phyloP scores from a whole-genome alignment of 169 alveolate genomes.

The Toxoplasma gondii region DNA sequence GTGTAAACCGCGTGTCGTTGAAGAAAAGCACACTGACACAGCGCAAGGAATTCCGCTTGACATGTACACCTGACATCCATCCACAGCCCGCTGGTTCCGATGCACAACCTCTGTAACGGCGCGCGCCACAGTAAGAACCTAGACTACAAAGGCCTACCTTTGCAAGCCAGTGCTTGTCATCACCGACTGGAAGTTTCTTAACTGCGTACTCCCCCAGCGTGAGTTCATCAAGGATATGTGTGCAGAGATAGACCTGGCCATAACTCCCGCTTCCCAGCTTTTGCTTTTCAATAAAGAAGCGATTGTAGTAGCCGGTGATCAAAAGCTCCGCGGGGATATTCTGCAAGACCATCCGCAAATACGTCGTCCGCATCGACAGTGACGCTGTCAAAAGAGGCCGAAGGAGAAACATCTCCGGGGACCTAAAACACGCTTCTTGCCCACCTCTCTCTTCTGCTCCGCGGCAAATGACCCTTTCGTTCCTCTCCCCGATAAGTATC shows the following conservation, averaged over 20 bases:
- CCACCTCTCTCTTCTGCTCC: no score
- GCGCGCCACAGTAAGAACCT: no score
- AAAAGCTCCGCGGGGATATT: constrained; percentile 79
- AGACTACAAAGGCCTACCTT: constrained; percentile 27
- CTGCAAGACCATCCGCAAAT: not conserved
- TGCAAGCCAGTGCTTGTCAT: constrained; percentile 76
- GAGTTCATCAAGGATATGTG: constrained; percentile 80
- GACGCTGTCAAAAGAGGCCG: not conserved
- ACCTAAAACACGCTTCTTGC: not conserved
- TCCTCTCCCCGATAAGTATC: no score
- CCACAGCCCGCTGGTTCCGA: no score
- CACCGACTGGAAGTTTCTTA: constrained; percentile 86
- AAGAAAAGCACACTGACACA: no score
- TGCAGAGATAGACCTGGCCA: constrained; percentile 83
- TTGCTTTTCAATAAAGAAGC: constrained; percentile 78
- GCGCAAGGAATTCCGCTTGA: no score
- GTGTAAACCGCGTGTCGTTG: no score
- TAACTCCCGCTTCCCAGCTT: constrained; percentile 84
- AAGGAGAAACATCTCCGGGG: not conserved
- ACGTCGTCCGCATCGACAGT: not conserved
- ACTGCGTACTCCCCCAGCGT: constrained; percentile 82
- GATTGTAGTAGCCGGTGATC: constrained; percentile 82
- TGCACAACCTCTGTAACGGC: no score
- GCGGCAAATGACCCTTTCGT: no score
- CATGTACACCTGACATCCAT: no score